phyloP scores from a whole-genome alignment of 1,139 yeast genomes.

The Debaryomyces fabryi region DNA sequence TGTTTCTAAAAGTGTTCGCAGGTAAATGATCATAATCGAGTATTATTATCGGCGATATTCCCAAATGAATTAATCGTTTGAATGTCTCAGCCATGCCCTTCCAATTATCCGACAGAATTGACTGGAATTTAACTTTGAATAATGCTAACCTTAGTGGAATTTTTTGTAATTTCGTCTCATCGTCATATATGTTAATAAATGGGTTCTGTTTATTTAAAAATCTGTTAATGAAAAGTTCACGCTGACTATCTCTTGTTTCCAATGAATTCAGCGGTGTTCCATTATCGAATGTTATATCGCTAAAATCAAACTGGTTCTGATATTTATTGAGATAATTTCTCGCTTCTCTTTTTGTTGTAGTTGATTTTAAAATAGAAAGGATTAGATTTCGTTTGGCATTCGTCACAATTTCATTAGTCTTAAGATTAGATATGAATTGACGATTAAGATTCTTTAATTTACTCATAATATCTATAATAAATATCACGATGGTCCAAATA shows the following conservation, averaged over 20 bases:
- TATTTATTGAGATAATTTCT: constrained; percentile 65
- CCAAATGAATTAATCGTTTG: constrained; percentile 51
- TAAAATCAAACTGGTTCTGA: constrained; percentile 42
- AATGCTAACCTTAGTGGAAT: constrained; percentile 55
- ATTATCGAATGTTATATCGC: constrained; percentile 15
- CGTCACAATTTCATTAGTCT: constrained; percentile 35
- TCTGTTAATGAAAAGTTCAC: constrained; percentile 43
- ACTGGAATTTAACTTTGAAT: constrained; percentile 46
- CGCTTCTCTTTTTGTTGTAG: constrained; percentile 80
- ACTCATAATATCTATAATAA: constrained; percentile 26
- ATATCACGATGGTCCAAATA: not conserved
- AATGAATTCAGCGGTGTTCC: constrained; percentile 16
- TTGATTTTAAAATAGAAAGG: constrained; percentile 68
- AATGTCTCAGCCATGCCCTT: constrained; percentile 52
- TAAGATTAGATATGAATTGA: constrained; percentile 44
- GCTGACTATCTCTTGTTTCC: constrained; percentile 32
- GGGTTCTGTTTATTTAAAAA: constrained; percentile 41
- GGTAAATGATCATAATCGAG: constrained; percentile 40
- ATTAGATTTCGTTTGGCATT: constrained; percentile 55
- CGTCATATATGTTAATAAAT: constrained; percentile 36
- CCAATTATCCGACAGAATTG: constrained; percentile 36
- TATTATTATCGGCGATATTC: constrained; percentile 41
- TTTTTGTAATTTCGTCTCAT: constrained; percentile 33
- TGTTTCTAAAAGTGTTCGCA: constrained; percentile 30
- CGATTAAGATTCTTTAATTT: constrained; percentile 32